Evolutionary conservation across 306 rosid species (phyloP), one percentile per base, ranked within the genome.

Genomic region (Acacia confusa): DNA sequence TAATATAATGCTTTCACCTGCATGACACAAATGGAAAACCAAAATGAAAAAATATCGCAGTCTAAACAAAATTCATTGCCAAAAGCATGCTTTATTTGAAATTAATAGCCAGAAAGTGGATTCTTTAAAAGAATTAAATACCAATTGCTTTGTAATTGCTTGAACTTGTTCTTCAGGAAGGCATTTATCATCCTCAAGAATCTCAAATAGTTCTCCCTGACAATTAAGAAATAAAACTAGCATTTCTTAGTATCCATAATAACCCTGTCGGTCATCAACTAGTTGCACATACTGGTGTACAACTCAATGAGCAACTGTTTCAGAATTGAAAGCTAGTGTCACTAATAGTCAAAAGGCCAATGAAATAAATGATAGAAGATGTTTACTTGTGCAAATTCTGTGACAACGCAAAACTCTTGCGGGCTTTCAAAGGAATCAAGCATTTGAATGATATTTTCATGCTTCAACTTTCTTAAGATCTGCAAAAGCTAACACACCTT

Each of bases 141-240:
- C 99, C 97, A 95, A 87, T 87, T 95, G 98, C 88, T 95, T 95
- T 82, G 99, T 97, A 84, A 95, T 95, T 78, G 97, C 99, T 84
- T 92, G 99, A 82, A 95, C 98, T 92, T 93, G 98, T 84, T 92
- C 97, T 89, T 95, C 99, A 6, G 98, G 99, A 87, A 95, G 99
- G 90, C 89, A 87, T 83, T 92, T 95, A 72, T 95, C 99, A 86
- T 95, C 98, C 92, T 95, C 99, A 27, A 95, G 99, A 92, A 95
- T 91, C 89, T 93, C 99, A 92, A 95, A 95, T 41, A 95, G 91
- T 82, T 95, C 99, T 53, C 99, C 99, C 97, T 91, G 82, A 38
- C 66, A 53, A 84, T 79, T 68, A 81, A 72, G 75, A 82, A 81
- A 55, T 78, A 68, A 76, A 28, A 50, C 72, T 73, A 43, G 80